Percentiles rank a stretch among this genome's conserved stretches.
phyloP scores from a whole-genome alignment of 1,139 yeast genomes.

The Saccharomyces hybrid region DNA sequence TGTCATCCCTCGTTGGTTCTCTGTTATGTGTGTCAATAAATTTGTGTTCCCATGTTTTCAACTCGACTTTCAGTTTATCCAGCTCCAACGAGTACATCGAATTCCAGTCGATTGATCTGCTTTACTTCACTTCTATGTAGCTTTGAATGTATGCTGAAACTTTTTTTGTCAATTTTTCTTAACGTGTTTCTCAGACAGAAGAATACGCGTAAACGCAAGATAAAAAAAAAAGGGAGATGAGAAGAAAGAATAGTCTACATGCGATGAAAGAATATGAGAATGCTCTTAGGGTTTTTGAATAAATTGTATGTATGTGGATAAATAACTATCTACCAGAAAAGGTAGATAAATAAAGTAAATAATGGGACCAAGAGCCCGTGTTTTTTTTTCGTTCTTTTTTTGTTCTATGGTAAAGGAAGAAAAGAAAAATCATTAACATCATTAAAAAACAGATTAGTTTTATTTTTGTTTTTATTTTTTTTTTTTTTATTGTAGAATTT shows the following conservation, averaged over 20 bases:
- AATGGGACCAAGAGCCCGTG: neutral
- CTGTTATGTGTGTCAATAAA: conserved; percentile 22
- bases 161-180: neutral
- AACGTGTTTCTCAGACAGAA: neutral
- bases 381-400: neutral
- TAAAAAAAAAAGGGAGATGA: neutral
- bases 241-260: neutral
- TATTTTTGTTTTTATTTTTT: neutral
- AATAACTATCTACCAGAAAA: neutral
- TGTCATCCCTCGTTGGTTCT: conserved; percentile 27
- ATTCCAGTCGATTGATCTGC: neutral
- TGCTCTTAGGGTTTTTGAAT: neutral
- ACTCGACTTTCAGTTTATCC: conserved; percentile 20
- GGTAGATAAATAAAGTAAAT: neutral
- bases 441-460: neutral
- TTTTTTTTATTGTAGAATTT: no score
- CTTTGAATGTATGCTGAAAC: neutral
- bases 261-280: neutral
- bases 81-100: conserved; percentile 5
- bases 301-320: neutral
- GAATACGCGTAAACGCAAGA: neutral
- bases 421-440: neutral
- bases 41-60: conserved; percentile 29
- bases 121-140: neutral
- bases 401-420: neutral